phyloP scores from a whole-genome alignment of 495 filamentous ascomycete species.

The Daldinia loculata region DNA sequence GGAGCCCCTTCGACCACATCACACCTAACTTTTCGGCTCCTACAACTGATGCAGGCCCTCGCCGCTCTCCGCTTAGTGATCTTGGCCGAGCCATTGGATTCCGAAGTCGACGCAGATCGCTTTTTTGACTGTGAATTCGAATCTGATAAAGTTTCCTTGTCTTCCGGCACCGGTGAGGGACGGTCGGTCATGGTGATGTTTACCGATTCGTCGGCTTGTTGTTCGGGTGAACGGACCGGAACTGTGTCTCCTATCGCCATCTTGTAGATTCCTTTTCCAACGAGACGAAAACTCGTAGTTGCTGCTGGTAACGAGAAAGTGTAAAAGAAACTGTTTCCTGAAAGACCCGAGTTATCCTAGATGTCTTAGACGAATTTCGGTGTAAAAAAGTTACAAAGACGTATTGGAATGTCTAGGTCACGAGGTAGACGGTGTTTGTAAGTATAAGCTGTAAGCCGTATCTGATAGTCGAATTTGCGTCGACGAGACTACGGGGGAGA shows the following conservation, averaged over 20 bases:
- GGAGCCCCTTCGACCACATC: conserved; percentile 90
- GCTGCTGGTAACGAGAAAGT: conserved; percentile 1
- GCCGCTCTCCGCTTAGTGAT: conserved; percentile 79
- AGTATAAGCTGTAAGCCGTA: conserved; percentile 18
- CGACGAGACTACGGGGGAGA: conserved; percentile 32
- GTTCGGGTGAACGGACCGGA: conserved; percentile 38
- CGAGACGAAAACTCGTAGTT: conserved; percentile 5
- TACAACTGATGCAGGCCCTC: conserved; percentile 86
- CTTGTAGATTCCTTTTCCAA: conserved; percentile 13
- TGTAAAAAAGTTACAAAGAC: conserved; percentile 5
- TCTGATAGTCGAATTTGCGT: conserved; percentile 28
- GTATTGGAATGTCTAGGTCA: conserved; percentile 29
- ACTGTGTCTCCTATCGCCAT: conserved; percentile 42
- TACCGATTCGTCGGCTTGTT: conserved; percentile 33
- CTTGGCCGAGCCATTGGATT: conserved; percentile 47
- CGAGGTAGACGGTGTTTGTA: conserved; percentile 15
- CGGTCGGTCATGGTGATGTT: conserved; percentile 26
- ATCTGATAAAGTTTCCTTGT: conserved; percentile 36
- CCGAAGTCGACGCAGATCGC: conserved; percentile 41
- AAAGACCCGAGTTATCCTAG: conserved; percentile 6
- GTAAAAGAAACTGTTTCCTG: not conserved
- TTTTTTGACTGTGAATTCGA: conserved; percentile 48
- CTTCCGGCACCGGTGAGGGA: conserved; percentile 22
- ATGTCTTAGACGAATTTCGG: conserved; percentile 17
- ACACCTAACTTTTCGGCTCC: conserved; percentile 90